These are phyloP conservation scores for Leonotis leonurus DNA, from an alignment of 257 asterid genomes.

Conservation along the genomic window DNA sequence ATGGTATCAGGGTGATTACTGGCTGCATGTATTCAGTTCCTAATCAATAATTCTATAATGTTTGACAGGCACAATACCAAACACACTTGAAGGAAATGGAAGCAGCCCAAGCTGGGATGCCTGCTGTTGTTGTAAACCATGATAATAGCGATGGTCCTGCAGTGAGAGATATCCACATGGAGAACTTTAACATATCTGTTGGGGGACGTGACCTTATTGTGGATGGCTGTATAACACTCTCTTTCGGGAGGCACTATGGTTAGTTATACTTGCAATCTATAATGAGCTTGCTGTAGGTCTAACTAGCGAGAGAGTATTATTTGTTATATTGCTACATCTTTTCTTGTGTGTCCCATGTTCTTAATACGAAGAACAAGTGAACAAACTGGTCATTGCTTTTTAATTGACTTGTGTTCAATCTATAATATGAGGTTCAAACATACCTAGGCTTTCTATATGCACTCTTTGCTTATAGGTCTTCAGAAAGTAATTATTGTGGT, in stretches of 20 bases:
- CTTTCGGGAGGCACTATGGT: conserved; percentile 97
- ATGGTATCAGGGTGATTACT: not conserved
- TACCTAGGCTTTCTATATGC: not conserved
- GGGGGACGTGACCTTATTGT: conserved; percentile 97
- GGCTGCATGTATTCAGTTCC: conserved; percentile 13
- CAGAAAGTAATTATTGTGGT: conserved; percentile 4
- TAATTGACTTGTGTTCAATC: conserved; percentile 1
- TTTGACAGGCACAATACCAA: conserved; percentile 68
- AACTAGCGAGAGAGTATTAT: not conserved
- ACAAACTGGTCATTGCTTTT: conserved; percentile 7
- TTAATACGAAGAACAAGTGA: conserved; percentile 1
- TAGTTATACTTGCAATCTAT: conserved; percentile 29
- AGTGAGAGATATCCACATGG: conserved; percentile 91
- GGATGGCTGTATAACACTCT: conserved; percentile 82
- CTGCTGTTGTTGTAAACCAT: conserved; percentile 69
- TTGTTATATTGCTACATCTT: not conserved
- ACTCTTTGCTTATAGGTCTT: not conserved
- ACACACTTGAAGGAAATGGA: conserved; percentile 87
- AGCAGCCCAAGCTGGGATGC: conserved; percentile 96
- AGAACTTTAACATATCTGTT: conserved; percentile 81
- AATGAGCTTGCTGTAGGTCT: conserved; percentile 1
- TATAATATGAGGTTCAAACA: not conserved
- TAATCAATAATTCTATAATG: not conserved
- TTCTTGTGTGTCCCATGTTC: not conserved
- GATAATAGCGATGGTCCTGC: conserved; percentile 57